Evolutionary conservation across 306 rosid species (phyloP).

Genomic region (Potentilla sterilis): DNA sequence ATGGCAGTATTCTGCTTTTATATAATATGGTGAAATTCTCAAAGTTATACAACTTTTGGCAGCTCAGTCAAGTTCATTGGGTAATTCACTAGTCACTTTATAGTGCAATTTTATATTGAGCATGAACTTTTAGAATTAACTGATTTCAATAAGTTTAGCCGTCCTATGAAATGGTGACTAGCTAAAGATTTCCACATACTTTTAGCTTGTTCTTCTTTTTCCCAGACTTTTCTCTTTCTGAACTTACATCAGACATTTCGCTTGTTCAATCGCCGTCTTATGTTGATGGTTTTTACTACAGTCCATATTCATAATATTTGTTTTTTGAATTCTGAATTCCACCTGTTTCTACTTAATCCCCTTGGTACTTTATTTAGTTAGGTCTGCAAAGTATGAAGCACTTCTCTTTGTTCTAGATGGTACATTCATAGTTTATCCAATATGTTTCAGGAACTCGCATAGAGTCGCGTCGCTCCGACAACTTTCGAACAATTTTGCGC

Average conservation of each 20-base stretch:
- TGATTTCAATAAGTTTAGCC: not conserved
- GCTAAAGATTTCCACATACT: not conserved
- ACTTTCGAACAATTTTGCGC: conserved; percentile 86
- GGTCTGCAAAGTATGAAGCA: not conserved
- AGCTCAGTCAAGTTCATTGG: not conserved
- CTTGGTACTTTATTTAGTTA: not conserved
- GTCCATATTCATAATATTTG: not conserved
- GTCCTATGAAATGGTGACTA: not conserved
- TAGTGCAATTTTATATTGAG: not conserved
- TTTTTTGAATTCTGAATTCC: conserved; percentile 14
- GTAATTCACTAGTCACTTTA: not conserved
- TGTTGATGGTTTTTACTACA: not conserved
- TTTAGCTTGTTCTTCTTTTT: not conserved
- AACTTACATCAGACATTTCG: not conserved
- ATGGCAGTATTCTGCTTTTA: not conserved
- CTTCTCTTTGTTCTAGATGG: conserved; percentile 13
- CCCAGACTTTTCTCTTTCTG: not conserved
- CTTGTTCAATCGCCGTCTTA: not conserved
- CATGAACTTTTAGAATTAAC: not conserved
- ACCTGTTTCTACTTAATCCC: conserved; percentile 11
- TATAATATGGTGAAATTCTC: not conserved
- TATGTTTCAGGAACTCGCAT: conserved; percentile 62
- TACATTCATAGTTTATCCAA: conserved; percentile 25
- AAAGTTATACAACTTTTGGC: not conserved
- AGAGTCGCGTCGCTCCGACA: conserved; percentile 80